phyloP scores from a whole-genome alignment of 306 rosid species.

The Malus fusca region DNA sequence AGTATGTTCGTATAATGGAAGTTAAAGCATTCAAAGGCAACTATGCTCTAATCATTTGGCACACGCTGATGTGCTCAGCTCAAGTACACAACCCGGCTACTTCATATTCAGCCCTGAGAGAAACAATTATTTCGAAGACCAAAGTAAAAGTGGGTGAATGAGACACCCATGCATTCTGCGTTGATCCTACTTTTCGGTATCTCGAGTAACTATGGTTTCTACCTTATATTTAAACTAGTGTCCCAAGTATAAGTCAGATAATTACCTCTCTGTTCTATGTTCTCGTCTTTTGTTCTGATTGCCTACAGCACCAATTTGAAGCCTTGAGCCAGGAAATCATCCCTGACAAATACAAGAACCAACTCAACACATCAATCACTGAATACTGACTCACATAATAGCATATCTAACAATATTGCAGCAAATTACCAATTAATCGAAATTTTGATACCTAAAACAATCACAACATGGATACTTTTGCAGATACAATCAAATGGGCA shows the following conservation, averaged over 20 bases:
- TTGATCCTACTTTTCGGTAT: background rate
- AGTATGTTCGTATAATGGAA: background rate
- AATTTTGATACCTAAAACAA: background rate
- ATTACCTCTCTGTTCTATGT: background rate
- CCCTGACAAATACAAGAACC: slow-evolving; percentile 11
- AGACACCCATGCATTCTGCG: background rate
- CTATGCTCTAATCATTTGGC: background rate
- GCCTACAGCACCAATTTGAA: slow-evolving; percentile 34
- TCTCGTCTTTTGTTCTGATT: background rate
- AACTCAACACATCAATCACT: slow-evolving; percentile 1
- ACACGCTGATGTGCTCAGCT: background rate
- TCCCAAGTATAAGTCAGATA: background rate
- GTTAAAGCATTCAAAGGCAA: background rate
- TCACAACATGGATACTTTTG: background rate
- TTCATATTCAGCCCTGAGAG: background rate
- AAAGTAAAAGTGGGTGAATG: background rate
- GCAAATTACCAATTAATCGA: background rate
- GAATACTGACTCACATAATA: background rate
- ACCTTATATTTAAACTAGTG: background rate
- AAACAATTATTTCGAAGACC: background rate
- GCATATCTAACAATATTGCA: background rate
- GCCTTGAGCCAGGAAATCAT: slow-evolving; percentile 39
- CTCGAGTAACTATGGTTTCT: background rate
- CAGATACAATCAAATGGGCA: background rate
- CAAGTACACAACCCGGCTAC: background rate